Percentiles rank a stretch among this genome's conserved stretches.
Evolutionary conservation across 345 rosid genomes (phyloP).

Genomic region (Citrus trifoliata): DNA sequence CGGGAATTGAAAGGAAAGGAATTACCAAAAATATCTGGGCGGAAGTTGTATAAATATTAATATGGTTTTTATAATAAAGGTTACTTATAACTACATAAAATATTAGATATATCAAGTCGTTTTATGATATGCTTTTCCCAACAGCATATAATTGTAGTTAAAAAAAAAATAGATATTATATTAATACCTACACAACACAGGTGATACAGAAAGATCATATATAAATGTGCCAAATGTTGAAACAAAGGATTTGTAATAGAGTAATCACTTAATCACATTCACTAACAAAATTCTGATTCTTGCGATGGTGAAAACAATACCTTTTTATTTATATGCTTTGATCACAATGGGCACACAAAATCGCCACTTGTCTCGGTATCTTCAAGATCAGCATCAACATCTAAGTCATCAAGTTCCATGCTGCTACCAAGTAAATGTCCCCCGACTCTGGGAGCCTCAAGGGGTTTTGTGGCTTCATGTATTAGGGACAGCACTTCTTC

Average conservation of each 20-base stretch:
- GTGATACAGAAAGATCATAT: neutral
- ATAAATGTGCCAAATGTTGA: neutral
- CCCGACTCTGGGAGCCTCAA: slow-evolving; percentile 28
- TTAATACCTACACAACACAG: neutral
- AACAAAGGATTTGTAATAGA: neutral
- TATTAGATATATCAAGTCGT: neutral
- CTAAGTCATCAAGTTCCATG: slow-evolving; percentile 71
- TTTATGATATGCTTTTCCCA: neutral
- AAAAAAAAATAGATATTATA: neutral
- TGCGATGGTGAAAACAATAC: neutral
- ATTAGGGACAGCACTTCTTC: slow-evolving; percentile 52
- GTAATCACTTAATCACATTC: neutral
- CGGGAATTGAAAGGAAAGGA: too few relatives aligned
- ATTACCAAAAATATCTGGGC: too few relatives aligned
- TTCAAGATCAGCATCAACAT: slow-evolving; percentile 40
- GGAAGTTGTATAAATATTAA: too few relatives aligned
- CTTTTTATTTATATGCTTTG: neutral
- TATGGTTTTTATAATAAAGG: too few relatives aligned
- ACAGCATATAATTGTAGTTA: neutral
- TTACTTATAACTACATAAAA: too few relatives aligned
- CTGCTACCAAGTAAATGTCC: slow-evolving; percentile 38
- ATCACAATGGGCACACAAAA: slow-evolving; percentile 48
- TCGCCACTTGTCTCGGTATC: slow-evolving; percentile 55
- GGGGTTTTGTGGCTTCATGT: slow-evolving; percentile 55
- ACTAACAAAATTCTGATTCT: neutral